These are phyloP conservation scores for Aspergillus indologenus DNA, from an alignment of 495 filamentous ascomycete species.

Conservation along the genomic window DNA sequence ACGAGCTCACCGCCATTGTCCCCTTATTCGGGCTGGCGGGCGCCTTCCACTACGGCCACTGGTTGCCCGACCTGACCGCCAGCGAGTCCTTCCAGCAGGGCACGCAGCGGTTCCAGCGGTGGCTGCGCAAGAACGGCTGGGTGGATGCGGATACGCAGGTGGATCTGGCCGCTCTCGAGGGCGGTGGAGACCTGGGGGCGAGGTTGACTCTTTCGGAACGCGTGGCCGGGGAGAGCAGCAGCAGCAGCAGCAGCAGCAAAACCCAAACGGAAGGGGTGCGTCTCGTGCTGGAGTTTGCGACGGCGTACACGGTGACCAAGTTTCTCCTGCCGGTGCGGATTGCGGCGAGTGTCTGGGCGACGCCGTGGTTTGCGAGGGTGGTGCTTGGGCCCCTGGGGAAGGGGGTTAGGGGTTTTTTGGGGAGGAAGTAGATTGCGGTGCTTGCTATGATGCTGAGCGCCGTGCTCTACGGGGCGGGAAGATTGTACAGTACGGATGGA, in stretches of 20 bases:
- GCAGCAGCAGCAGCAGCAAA: conserved; percentile 1
- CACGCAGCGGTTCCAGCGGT: conserved; percentile 54
- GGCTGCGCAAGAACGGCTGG: conserved; percentile 61
- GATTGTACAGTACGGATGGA: neutral
- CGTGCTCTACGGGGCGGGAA: neutral
- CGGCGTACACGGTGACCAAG: conserved; percentile 88
- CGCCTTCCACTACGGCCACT: conserved; percentile 70
- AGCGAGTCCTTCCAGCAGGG: conserved; percentile 52
- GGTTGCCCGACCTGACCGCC: conserved; percentile 56
- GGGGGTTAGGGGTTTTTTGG: conserved; percentile 37
- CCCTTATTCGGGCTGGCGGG: conserved; percentile 73
- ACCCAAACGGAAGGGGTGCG: conserved; percentile 40
- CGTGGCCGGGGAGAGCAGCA: neutral
- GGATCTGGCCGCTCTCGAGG: conserved; percentile 10
- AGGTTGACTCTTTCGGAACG: conserved; percentile 21
- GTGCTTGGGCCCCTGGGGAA: conserved; percentile 50
- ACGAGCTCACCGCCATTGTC: conserved; percentile 84
- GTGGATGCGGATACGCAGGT: conserved; percentile 45
- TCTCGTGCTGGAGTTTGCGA: conserved; percentile 67
- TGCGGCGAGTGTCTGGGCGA: conserved; percentile 75
- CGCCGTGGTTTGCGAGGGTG: conserved; percentile 86
- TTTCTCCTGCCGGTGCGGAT: conserved; percentile 74
- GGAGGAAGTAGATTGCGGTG: conserved; percentile 23
- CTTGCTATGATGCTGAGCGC: neutral
- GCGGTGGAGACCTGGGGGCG: too few species aligned